Evolutionary conservation across 345 rosid species (phyloP).

Genomic region (Gossypium raimondii): DNA sequence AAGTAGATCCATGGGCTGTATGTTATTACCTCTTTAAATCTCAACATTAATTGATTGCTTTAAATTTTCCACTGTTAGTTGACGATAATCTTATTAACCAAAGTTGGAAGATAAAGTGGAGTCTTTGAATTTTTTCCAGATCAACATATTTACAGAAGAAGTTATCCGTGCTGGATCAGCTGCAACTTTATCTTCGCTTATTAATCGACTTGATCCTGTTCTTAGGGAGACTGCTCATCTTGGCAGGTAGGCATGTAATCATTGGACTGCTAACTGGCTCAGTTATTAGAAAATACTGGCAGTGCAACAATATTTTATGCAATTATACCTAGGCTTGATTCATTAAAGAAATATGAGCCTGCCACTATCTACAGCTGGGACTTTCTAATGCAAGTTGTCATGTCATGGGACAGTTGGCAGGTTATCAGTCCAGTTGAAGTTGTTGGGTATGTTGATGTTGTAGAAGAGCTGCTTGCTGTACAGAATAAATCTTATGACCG

Average conservation of each 20-base stretch:
- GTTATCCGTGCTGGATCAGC: conserved; percentile 98
- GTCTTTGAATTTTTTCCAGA: conserved; percentile 35
- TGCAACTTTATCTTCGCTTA: conserved; percentile 71
- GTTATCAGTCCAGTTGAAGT: conserved; percentile 94
- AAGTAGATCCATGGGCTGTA: conserved; percentile 87
- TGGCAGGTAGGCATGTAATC: conserved; percentile 65
- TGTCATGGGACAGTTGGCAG: conserved; percentile 83
- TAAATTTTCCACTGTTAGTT: conserved; percentile 1
- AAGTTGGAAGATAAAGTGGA: not conserved
- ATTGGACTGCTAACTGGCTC: not conserved
- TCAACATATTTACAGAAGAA: conserved; percentile 92
- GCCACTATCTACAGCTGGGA: conserved; percentile 15
- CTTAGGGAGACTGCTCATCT: conserved; percentile 88
- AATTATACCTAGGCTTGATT: not conserved
- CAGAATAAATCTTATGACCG: conserved; percentile 74
- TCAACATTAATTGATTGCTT: not conserved
- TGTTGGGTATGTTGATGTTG: conserved; percentile 74
- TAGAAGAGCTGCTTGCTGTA: conserved; percentile 78
- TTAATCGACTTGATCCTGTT: conserved; percentile 93
- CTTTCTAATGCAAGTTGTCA: conserved; percentile 24
- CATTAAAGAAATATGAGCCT: not conserved
- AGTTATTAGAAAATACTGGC: not conserved
- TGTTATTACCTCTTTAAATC: conserved; percentile 28
- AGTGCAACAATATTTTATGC: not conserved
- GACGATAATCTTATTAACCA: not conserved